Evolutionary conservation across 495 filamentous ascomycete species (phyloP).

Genomic region (Glonium stellatum): DNA sequence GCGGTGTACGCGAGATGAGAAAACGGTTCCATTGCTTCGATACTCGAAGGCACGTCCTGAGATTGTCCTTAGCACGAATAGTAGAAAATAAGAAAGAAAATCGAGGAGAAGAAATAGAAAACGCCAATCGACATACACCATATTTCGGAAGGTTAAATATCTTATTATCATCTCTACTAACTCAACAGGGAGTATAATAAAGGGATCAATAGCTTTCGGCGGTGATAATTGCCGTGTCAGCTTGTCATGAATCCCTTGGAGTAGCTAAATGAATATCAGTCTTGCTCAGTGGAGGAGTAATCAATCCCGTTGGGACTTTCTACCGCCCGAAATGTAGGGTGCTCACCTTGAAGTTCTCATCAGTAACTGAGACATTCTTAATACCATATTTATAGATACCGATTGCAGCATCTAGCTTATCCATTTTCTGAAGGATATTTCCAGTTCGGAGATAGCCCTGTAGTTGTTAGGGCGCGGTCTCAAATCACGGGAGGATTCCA

Average conservation of each 20-base stretch:
- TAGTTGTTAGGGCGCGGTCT: background rate
- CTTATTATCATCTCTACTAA: constrained; percentile 32
- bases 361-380: constrained; percentile 40
- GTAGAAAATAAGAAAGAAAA: background rate
- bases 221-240: constrained; percentile 34
- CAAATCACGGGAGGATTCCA: background rate
- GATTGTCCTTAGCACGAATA: background rate
- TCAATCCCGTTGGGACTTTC: background rate
- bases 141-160: constrained; percentile 30
- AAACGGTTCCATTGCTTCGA: constrained; percentile 48
- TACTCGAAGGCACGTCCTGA: constrained; percentile 46
- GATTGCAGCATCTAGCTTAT: constrained; percentile 47
- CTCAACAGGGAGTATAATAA: constrained; percentile 31
- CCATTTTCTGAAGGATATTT: constrained; percentile 52
- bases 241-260: constrained; percentile 43
- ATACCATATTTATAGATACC: constrained; percentile 58
- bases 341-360: constrained; percentile 44
- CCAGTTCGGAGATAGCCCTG: constrained; percentile 62
- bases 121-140: constrained; percentile 10
- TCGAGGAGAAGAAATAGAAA: background rate
- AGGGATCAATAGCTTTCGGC: constrained; percentile 32
- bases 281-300: background rate
- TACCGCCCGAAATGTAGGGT: background rate
- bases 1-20: constrained; percentile 37
- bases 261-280: constrained; percentile 31